A percentile compares a stretch with the other conserved stretches of the same genome.
phyloP scores from a whole-genome alignment of 1,284 basidiomycete species.

The Calocybe gambosa region DNA sequence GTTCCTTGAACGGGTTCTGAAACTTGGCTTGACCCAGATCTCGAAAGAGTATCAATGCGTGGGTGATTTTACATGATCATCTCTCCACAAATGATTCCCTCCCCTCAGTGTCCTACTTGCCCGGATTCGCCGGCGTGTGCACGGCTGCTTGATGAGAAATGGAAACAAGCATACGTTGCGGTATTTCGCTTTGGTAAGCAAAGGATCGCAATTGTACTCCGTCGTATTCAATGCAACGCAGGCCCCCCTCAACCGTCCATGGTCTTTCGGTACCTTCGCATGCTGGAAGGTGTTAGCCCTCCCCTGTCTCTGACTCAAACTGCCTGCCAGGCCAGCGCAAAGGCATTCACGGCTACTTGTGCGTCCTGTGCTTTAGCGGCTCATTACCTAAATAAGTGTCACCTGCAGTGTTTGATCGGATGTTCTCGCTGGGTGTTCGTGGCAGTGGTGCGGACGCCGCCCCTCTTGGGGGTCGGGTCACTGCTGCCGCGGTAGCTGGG shows the following conservation, averaged over 20 bases:
- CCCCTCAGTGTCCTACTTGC: slow-evolving; percentile 68
- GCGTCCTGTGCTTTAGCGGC: slow-evolving; percentile 22
- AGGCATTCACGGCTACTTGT: slow-evolving; percentile 81
- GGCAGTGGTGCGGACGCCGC: slow-evolving; percentile 59
- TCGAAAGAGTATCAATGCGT: slow-evolving; percentile 89
- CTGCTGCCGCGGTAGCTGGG: slow-evolving; percentile 53
- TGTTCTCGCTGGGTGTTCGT: slow-evolving; percentile 81
- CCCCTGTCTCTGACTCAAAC: slow-evolving; percentile 77
- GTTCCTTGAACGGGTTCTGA: slow-evolving; percentile 91
- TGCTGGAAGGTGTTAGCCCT: slow-evolving; percentile 76
- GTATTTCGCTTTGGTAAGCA: slow-evolving; percentile 78
- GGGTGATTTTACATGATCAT: slow-evolving; percentile 24
- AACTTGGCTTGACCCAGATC: slow-evolving; percentile 81
- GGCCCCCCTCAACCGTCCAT: slow-evolving; percentile 84
- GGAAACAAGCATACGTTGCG: slow-evolving; percentile 81
- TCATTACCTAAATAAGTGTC: background rate
- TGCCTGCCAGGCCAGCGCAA: slow-evolving; percentile 82
- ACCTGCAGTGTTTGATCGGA: slow-evolving; percentile 76
- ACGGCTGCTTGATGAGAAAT: slow-evolving; percentile 88
- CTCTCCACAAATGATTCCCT: slow-evolving; percentile 2
- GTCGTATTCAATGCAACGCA: slow-evolving; percentile 14
- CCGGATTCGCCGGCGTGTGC: slow-evolving; percentile 79
- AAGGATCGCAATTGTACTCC: slow-evolving; percentile 6
- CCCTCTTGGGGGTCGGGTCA: slow-evolving; percentile 55
- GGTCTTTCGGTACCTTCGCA: slow-evolving; percentile 83